phyloP scores from a whole-genome alignment of 192 early-diverging fungal species.

The Mortierella antarctica region DNA sequence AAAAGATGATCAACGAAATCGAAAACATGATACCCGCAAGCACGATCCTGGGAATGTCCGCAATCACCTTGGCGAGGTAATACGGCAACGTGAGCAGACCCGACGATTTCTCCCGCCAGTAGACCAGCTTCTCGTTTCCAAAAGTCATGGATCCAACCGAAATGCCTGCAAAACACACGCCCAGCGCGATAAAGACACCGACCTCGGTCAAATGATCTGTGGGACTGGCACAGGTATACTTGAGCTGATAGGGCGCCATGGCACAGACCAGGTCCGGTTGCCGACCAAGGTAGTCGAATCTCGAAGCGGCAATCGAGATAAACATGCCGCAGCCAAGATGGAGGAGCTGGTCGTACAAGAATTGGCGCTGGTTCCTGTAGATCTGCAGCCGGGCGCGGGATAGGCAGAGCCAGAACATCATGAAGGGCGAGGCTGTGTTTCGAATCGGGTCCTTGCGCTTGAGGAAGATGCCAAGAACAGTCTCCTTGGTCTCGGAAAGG shows the following conservation, averaged over 20 bases:
- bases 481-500: conserved; percentile 42
- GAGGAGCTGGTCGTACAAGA: conserved; percentile 65
- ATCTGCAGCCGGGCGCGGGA: conserved; percentile 57
- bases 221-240: conserved; percentile 16
- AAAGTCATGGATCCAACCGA: conserved; percentile 69
- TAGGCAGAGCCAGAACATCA: conserved; percentile 62
- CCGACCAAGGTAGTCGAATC: conserved; percentile 63
- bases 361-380: conserved; percentile 56
- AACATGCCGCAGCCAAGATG: conserved; percentile 67
- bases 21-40: conserved; percentile 68
- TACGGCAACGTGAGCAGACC: conserved; percentile 72
- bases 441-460: conserved; percentile 51
- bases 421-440: conserved; percentile 59
- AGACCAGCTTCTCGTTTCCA: conserved; percentile 72
- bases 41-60: conserved; percentile 69
- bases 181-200: conserved; percentile 68
- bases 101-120: conserved; percentile 69
- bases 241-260: conserved; percentile 56
- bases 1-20: conserved; percentile 67
- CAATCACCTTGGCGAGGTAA: conserved; percentile 68
- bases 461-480: conserved; percentile 24
- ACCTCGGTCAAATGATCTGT: conserved; percentile 55
- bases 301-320: conserved; percentile 59
- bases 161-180: conserved; percentile 70
- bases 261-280: conserved; percentile 60